Conservation (phyloP, 139 green algal genomes). For the Chlamydomonas asymmetrica region DNA sequence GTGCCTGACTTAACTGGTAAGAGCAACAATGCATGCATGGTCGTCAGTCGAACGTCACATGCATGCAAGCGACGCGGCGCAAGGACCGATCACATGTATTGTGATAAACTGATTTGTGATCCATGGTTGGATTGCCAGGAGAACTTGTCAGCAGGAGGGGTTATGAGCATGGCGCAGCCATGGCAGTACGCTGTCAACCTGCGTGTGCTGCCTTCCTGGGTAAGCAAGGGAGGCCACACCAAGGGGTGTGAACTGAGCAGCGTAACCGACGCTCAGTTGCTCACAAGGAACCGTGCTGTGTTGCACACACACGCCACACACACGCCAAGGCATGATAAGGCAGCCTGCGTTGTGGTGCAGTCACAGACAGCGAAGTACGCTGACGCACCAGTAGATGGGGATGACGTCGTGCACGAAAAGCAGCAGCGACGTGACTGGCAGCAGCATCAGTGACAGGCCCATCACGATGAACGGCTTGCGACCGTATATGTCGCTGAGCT, state of each 20-base stretch:
- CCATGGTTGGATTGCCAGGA: too few relatives aligned
- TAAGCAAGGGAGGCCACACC: neutral
- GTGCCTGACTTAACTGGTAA: neutral
- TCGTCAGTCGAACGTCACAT: too few relatives aligned
- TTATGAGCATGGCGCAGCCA: too few relatives aligned
- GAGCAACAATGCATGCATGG: neutral
- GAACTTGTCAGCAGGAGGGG: too few relatives aligned
- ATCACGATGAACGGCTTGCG: slow-evolving; percentile 80
- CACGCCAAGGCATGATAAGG: too few relatives aligned
- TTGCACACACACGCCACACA: neutral
- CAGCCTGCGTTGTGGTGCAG: too few relatives aligned
- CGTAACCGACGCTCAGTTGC: neutral
- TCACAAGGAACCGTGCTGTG: neutral
- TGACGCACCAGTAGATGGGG: slow-evolving; percentile 23
- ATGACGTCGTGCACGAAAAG: slow-evolving; percentile 35
- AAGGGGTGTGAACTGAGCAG: neutral
- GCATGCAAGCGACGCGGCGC: neutral
- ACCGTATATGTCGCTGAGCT: slow-evolving; percentile 61
- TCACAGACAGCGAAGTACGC: too few relatives aligned
- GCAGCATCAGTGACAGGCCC: slow-evolving; percentile 31
- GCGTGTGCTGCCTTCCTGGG: neutral
- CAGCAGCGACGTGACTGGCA: slow-evolving; percentile 53
- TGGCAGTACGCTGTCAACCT: neutral
- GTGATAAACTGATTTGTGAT: neutral
- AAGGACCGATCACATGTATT: neutral